Base-by-base conservation (phyloP, 495 filamentous ascomycete species). In the Neurospora africana region DNA sequence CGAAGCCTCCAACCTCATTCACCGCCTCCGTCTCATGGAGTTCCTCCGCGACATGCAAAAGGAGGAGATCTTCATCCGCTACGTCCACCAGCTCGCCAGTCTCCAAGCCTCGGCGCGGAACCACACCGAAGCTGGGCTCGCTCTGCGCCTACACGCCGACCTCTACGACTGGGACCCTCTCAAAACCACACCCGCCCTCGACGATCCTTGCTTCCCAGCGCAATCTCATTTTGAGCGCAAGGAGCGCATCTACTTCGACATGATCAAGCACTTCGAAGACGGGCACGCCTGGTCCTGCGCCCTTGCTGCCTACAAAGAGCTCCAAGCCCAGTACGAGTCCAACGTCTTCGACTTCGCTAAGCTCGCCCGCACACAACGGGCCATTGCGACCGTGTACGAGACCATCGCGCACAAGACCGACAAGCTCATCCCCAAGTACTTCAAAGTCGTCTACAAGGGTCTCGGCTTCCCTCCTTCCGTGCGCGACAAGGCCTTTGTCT, bases 21-120 rank as follows among this genome's bases (percentile, higher is more conserved):
- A 98, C 78, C 93, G 93, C 2, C 85, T 98, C 67, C 89, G 92
- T 76, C 82, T 99, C 43, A 97, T 98, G 95, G 93, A 97, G 74
- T 98, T 97, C 82, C 87, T 98, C 80, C 90, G 93, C 78, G 95
- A 98, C 78, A 95, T 97, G 93, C 92, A 95, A 74, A 96, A 96
- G 77, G 94, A 97, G 79, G 94, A 97, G 78, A 97, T 98, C 74
- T 99, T 94, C 79, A 92, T 97, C 75, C 91, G 93, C 72, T 98
- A 98, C 78, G 94, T 98, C 33, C 96, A 99, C 77, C 93, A 97
- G 79, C 86, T 99, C 4, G 92, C 93, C 15, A 84, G 90, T 68
- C 83, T 93, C 5, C 95, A 98, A 81, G 86, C 87, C 5, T 86
- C 89, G 37, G 87, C 90, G 4, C 84, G 90, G 71, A 94, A 98